Conservation (phyloP, 1,139 yeast genomes). For the Scheffersomyces illinoinensis region DNA sequence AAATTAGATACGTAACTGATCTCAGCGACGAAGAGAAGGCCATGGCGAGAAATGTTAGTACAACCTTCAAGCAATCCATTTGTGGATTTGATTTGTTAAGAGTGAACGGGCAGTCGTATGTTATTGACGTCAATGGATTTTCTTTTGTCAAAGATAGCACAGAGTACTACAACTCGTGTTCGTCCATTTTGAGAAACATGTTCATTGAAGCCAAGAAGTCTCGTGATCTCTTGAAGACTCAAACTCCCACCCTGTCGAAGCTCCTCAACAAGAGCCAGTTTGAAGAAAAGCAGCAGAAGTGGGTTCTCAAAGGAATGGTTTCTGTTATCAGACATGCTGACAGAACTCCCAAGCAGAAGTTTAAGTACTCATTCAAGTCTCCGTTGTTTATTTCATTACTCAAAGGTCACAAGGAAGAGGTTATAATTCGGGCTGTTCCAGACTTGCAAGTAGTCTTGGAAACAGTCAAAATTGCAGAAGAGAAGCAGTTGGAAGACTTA, state of each 20-base stretch:
- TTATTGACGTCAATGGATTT: slow-evolving; percentile 97
- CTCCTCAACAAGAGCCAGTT: slow-evolving; percentile 41
- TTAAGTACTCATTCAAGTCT: slow-evolving; percentile 90
- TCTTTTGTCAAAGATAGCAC: slow-evolving; percentile 94
- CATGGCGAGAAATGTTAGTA: slow-evolving; percentile 78
- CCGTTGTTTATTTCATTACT: slow-evolving; percentile 82
- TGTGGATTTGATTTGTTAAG: slow-evolving; percentile 96
- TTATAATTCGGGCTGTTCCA: slow-evolving; percentile 85
- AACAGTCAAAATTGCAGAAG: slow-evolving; percentile 81
- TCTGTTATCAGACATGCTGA: slow-evolving; percentile 96
- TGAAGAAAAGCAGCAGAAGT: slow-evolving; percentile 88
- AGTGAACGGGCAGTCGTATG: slow-evolving; percentile 85
- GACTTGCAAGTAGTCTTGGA: slow-evolving; percentile 84
- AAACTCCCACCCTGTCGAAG: slow-evolving; percentile 40
- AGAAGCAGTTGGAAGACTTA: slow-evolving; percentile 74
- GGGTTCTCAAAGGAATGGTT: slow-evolving; percentile 95
- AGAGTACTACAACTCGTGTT: slow-evolving; percentile 82
- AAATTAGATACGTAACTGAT: slow-evolving; percentile 85
- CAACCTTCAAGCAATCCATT: slow-evolving; percentile 86
- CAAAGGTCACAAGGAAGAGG: slow-evolving; percentile 95
- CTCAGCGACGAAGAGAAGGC: slow-evolving; percentile 69
- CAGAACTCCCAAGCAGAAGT: slow-evolving; percentile 98
- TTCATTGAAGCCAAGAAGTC: slow-evolving; percentile 60
- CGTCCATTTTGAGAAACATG: slow-evolving; percentile 72
- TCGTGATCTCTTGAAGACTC: slow-evolving; percentile 42